These are phyloP conservation scores for Mucor plumbeus DNA, from an alignment of 371 early-diverging fungal species.

Conservation along the genomic window DNA sequence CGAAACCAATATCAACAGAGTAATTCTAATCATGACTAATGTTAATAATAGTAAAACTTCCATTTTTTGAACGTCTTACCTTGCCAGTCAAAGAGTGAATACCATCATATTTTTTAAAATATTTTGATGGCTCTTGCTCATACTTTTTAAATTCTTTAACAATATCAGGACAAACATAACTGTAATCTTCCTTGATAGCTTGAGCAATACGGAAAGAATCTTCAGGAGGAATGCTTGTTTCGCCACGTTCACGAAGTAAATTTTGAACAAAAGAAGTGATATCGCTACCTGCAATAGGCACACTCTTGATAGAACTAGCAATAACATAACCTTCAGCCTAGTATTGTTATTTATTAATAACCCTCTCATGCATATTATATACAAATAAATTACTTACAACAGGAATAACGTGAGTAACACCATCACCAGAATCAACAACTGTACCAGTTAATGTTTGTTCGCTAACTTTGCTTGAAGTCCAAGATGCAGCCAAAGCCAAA, in stretches of 20 bases:
- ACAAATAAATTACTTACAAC: slow-evolving; percentile 64
- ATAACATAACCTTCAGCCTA: slow-evolving; percentile 98
- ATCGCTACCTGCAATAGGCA: slow-evolving; percentile 97
- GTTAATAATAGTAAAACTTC: no score
- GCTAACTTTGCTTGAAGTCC: slow-evolving; percentile 80
- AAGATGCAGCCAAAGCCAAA: slow-evolving; percentile 88
- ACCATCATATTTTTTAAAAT: slow-evolving; percentile 85
- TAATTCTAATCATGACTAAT: slow-evolving; percentile 62
- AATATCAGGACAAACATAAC: slow-evolving; percentile 96
- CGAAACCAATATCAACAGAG: slow-evolving; percentile 95
- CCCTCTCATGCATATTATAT: not conserved
- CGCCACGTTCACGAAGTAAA: slow-evolving; percentile 93
- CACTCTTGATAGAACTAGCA: slow-evolving; percentile 95
- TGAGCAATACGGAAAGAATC: slow-evolving; percentile 94
- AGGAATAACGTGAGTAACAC: slow-evolving; percentile 98
- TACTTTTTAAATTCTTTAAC: slow-evolving; percentile 95
- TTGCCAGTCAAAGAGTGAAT: slow-evolving; percentile 86
- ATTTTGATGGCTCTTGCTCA: slow-evolving; percentile 88
- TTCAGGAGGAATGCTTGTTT: slow-evolving; percentile 94
- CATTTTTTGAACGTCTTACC: slow-evolving; percentile 43
- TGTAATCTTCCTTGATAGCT: slow-evolving; percentile 94
- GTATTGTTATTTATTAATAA: not conserved
- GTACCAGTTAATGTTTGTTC: slow-evolving; percentile 94
- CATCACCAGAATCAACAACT: slow-evolving; percentile 97
- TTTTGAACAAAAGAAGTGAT: slow-evolving; percentile 97